Percentiles rank a stretch among this genome's conserved stretches.
phyloP scores from a whole-genome alignment of 306 rosid species.

The Crotalaria pallida region DNA sequence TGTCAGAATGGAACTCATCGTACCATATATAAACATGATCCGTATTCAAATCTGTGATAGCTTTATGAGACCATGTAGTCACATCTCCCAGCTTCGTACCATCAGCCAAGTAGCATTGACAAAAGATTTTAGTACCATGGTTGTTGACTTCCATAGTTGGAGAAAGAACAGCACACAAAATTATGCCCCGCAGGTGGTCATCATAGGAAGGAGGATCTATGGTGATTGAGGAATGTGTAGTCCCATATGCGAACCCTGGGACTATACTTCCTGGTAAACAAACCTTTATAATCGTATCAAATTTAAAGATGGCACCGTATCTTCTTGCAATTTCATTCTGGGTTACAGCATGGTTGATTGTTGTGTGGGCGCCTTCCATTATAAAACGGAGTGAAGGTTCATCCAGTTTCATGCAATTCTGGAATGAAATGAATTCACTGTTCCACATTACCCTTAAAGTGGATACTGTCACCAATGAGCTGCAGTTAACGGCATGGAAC shows the following conservation, averaged over 20 bases:
- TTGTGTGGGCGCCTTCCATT: neutral
- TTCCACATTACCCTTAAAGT: neutral
- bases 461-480: neutral
- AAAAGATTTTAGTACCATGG: neutral
- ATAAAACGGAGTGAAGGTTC: neutral
- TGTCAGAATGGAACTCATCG: conserved; percentile 7
- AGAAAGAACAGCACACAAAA: neutral
- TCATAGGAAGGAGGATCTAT: neutral
- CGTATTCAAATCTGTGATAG: neutral
- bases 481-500: neutral
- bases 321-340: too few relatives aligned
- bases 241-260: neutral
- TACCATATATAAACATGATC: conserved; percentile 16
- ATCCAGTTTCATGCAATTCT: neutral
- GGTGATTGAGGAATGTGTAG: neutral
- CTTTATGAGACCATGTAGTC: neutral
- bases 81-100: neutral
- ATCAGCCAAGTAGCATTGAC: neutral
- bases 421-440: neutral
- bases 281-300: neutral
- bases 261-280: conserved; percentile 5
- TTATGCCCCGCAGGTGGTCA: neutral
- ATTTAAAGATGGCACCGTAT: too few relatives aligned
- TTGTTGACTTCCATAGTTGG: neutral
- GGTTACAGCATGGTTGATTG: neutral